These are phyloP conservation scores for Pythium phragmitis DNA, from an alignment of 352 stramenopile species.

Conservation along the genomic window DNA sequence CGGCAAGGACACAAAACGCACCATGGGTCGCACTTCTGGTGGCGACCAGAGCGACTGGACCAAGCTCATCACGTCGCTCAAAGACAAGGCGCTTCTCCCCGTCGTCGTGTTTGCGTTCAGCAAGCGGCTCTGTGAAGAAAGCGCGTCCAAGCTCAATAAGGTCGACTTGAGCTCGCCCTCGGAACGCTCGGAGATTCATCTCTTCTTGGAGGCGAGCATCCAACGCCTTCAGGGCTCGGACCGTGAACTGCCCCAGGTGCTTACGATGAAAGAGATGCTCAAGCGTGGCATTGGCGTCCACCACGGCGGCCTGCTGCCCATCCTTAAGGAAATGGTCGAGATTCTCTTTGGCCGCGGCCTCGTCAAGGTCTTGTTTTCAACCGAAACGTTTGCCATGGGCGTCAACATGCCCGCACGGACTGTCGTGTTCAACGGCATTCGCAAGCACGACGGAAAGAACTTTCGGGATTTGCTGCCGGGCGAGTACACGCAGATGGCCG, in stretches of 20 bases:
- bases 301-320: slow-evolving; percentile 96
- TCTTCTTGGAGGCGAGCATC: slow-evolving; percentile 78
- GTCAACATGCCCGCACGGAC: slow-evolving; percentile 99
- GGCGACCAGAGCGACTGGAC: slow-evolving; percentile 87
- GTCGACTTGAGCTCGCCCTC: slow-evolving; percentile 69
- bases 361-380: slow-evolving; percentile 98
- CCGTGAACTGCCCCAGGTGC: slow-evolving; percentile 97
- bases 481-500: slow-evolving; percentile 97
- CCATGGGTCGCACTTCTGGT: slow-evolving; percentile 56
- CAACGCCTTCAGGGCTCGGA: slow-evolving; percentile 92
- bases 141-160: slow-evolving; percentile 70
- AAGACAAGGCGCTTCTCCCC: slow-evolving; percentile 92
- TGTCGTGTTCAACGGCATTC: slow-evolving; percentile 97
- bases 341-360: slow-evolving; percentile 97
- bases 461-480: slow-evolving; percentile 88
- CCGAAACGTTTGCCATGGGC: slow-evolving; percentile 99
- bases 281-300: slow-evolving; percentile 96
- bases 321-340: slow-evolving; percentile 99
- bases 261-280: slow-evolving; percentile 96
- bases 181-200: slow-evolving; percentile 80
- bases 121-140: slow-evolving; percentile 84
- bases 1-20: slow-evolving; percentile 39
- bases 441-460: slow-evolving; percentile 96
- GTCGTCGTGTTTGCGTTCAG: slow-evolving; percentile 95
- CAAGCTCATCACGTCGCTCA: slow-evolving; percentile 81